Evolutionary conservation across 495 filamentous ascomycete species (phyloP).

Genomic region (Neurospora sp.): DNA sequence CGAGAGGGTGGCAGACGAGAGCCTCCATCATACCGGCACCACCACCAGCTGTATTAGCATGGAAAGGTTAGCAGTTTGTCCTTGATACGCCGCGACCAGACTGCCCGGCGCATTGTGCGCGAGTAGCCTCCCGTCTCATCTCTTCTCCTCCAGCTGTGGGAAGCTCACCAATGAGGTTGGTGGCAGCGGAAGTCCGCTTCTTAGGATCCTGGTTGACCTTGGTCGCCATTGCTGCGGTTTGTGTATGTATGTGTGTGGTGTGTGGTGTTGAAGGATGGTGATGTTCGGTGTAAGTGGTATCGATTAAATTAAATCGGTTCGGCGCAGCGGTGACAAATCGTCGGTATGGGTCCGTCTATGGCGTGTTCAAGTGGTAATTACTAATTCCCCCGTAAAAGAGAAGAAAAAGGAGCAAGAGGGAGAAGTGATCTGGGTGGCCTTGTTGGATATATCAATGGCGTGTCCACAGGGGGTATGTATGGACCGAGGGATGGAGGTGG

Average conservation of each 20-base stretch:
- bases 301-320: background rate
- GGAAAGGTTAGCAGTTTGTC: constrained; percentile 6
- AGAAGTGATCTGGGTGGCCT: background rate
- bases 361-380: background rate
- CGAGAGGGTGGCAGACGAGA: constrained; percentile 89
- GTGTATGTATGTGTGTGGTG: constrained; percentile 2
- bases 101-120: background rate
- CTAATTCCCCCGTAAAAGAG: background rate
- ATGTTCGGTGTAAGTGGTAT: background rate
- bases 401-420: background rate
- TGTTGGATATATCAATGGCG: background rate
- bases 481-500: background rate
- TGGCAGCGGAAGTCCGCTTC: constrained; percentile 74
- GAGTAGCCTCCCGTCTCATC: background rate
- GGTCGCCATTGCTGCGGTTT: constrained; percentile 25
- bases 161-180: constrained; percentile 80
- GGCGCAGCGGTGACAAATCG: background rate
- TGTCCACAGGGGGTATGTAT: background rate
- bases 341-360: background rate
- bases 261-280: background rate
- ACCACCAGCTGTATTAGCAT: constrained; percentile 62
- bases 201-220: constrained; percentile 55
- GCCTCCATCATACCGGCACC: constrained; percentile 99
- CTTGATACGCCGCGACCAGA: constrained; percentile 4
- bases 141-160: background rate